Conservation (phyloP, 805 yeast species). For the Yamadazyma scolyti region DNA sequence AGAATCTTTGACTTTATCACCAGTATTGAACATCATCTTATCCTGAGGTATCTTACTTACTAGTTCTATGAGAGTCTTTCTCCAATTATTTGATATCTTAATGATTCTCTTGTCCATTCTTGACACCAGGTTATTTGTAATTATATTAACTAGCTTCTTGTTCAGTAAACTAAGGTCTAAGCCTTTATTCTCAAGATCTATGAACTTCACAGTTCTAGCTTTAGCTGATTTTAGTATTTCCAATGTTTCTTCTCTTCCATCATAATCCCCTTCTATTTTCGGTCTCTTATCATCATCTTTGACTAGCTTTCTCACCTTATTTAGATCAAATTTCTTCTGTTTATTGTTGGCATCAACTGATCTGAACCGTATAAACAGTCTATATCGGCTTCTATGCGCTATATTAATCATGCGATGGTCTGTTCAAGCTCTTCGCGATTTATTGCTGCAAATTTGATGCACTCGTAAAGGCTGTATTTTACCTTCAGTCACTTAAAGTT, state of each 20-base stretch:
- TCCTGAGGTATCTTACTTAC: conserved; percentile 4
- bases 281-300: no score
- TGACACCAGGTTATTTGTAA: conserved; percentile 12
- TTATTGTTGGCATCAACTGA: no score
- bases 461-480: no score
- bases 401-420: no score
- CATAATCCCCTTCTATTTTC: no score
- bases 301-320: no score
- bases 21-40: not conserved
- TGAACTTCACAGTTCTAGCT: conserved; percentile 3
- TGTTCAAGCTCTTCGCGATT: no score
- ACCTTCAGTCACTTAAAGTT: no score
- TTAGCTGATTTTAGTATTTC: not conserved
- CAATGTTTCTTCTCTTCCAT: not conserved
- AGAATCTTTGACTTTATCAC: not conserved
- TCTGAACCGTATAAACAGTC: no score
- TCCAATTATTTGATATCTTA: conserved; percentile 19
- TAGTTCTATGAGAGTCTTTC: conserved; percentile 2
- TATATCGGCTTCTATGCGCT: no score
- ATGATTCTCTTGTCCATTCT: conserved; percentile 18
- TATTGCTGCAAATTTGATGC: no score
- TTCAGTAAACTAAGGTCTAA: conserved; percentile 18
- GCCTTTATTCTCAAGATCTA: conserved; percentile 20
- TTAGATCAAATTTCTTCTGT: no score
- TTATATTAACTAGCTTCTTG: conserved; percentile 15